Evolutionary conservation across 2,329 filamentous ascomycete species (phyloP).

Genomic region (Venturia effusa): DNA sequence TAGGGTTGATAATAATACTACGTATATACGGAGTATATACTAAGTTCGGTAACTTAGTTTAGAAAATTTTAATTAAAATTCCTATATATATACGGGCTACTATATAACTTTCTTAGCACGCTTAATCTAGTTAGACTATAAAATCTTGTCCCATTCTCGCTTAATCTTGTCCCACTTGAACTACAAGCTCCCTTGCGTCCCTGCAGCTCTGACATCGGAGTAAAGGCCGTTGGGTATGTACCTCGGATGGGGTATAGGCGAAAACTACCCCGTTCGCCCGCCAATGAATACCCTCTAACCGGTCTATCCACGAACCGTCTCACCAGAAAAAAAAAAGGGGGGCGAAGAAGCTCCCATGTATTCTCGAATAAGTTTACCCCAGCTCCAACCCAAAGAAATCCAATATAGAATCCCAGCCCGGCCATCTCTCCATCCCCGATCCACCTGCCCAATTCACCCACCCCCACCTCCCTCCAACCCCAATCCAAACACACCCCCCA

Average conservation of each 20-base stretch:
- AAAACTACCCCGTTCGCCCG: neutral
- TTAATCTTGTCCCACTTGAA: too few relatives aligned
- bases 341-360: neutral
- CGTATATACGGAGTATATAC: too few relatives aligned
- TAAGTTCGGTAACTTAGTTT: too few relatives aligned
- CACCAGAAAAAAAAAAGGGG: neutral
- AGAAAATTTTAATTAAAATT: too few relatives aligned
- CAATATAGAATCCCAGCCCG: neutral
- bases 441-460: neutral
- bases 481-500: neutral
- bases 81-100: too few relatives aligned
- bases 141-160: too few relatives aligned
- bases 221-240: neutral
- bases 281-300: neutral
- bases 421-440: neutral
- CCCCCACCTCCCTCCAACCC: too few relatives aligned
- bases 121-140: too few relatives aligned
- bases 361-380: neutral
- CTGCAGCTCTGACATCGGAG: neutral
- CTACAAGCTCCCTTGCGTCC: too few relatives aligned
- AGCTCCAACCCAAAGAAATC: neutral
- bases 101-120: too few relatives aligned
- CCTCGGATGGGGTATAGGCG: neutral
- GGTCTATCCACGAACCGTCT: neutral
- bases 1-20: too few relatives aligned